These are phyloP conservation scores for Adansonia madagascariensis DNA, from an alignment of 441 rosid species.

Conservation along the genomic window DNA sequence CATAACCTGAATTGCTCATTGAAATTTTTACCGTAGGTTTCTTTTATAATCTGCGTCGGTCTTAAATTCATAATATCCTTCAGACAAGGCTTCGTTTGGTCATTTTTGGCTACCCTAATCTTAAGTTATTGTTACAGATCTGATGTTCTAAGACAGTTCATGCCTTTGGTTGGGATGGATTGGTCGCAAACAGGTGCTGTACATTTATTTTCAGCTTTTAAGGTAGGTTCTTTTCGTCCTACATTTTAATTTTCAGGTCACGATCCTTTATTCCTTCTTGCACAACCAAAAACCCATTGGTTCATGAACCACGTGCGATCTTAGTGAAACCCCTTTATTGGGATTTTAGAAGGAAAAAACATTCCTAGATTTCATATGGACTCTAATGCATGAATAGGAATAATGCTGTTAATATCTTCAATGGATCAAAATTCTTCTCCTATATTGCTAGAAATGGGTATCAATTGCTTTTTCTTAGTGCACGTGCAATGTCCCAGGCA, in stretches of 20 bases:
- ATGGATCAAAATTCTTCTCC: slow-evolving; percentile 10
- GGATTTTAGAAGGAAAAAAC: slow-evolving; percentile 5
- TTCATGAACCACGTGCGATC: slow-evolving; percentile 3
- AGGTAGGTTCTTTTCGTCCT: slow-evolving; percentile 55
- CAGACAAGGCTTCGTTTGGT: slow-evolving; percentile 19
- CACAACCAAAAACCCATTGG: not conserved
- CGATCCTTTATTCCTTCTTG: not conserved
- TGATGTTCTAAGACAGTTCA: slow-evolving; percentile 98
- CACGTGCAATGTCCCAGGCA: slow-evolving; percentile 96
- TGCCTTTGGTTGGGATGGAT: slow-evolving; percentile 95
- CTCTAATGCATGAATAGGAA: not conserved
- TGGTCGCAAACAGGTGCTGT: slow-evolving; percentile 98
- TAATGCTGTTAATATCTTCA: not conserved
- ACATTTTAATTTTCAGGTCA: slow-evolving; percentile 22
- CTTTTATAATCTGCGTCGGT: slow-evolving; percentile 13
- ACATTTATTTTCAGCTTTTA: slow-evolving; percentile 83
- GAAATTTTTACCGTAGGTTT: slow-evolving; percentile 5
- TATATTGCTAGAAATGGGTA: slow-evolving; percentile 89
- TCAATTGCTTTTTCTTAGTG: slow-evolving; percentile 91
- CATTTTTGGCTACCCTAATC: slow-evolving; percentile 20
- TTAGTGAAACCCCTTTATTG: not conserved
- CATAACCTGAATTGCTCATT: slow-evolving; percentile 21
- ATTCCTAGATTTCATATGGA: not conserved
- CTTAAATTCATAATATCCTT: not conserved
- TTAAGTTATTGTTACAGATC: slow-evolving; percentile 58